Conservation (phyloP, 352 stramenopile species). For the Phytophthora palmivora region DNA sequence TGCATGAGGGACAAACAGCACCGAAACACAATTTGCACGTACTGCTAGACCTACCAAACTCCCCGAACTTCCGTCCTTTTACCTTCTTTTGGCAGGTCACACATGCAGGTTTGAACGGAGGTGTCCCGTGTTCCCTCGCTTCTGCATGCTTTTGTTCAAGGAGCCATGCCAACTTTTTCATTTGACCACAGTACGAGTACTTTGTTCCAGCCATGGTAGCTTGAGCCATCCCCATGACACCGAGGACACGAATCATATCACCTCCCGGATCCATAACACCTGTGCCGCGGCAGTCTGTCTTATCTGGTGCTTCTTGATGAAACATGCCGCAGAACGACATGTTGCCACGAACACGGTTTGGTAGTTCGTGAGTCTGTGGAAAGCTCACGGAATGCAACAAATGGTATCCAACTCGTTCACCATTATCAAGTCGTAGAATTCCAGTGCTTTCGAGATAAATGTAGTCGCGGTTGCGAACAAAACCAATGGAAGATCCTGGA, state of each 20-base stretch:
- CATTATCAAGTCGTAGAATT: conserved; percentile 6
- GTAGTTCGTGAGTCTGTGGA: conserved; percentile 18
- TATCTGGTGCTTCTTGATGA: conserved; percentile 18
- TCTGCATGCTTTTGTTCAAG: conserved; percentile 25
- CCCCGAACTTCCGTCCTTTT: conserved; percentile 1
- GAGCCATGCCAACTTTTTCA: conserved; percentile 45
- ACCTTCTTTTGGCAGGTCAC: conserved; percentile 26
- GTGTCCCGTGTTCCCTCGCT: not conserved
- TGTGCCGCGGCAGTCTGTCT: conserved; percentile 20
- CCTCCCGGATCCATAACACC: conserved; percentile 26
- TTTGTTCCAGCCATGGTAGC: conserved; percentile 25
- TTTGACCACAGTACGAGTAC: conserved; percentile 37
- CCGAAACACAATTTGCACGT: conserved; percentile 34
- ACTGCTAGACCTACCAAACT: not conserved
- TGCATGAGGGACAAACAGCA: conserved; percentile 17
- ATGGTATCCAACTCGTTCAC: conserved; percentile 29
- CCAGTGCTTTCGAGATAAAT: conserved; percentile 26
- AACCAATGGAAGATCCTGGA: no score
- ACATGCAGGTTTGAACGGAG: conserved; percentile 3
- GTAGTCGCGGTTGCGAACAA: not conserved
- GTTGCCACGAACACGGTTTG: conserved; percentile 36
- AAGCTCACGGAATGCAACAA: conserved; percentile 31
- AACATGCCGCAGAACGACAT: conserved; percentile 50
- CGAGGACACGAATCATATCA: conserved; percentile 28
- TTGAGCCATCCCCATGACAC: conserved; percentile 19